Percentiles rank a stretch among this genome's conserved stretches.
These are phyloP conservation scores for barley (Hordeum vulgare) DNA, from an alignment of 176 grass and related monocot genomes.

Conservation along the genomic window DNA sequence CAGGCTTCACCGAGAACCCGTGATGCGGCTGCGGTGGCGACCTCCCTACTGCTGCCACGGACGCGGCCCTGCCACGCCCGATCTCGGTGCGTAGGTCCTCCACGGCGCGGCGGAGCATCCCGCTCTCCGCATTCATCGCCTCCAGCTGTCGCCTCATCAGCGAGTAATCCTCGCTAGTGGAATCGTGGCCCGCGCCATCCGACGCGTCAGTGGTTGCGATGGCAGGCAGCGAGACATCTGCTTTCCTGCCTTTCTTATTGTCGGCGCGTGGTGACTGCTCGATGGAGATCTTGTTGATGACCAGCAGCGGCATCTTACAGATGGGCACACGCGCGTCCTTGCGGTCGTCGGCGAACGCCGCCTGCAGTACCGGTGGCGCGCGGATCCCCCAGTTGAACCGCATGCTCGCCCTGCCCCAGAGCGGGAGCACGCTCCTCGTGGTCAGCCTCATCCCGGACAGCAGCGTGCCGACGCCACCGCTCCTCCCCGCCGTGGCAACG, in stretches of 20 bases:
- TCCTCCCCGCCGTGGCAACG: slow-evolving; percentile 30
- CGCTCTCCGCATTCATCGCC: slow-evolving; percentile 49
- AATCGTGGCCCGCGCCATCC: background rate
- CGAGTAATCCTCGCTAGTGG: background rate
- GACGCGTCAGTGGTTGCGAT: background rate
- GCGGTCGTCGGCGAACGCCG: background rate
- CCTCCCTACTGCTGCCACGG: background rate
- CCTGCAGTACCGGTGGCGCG: slow-evolving; percentile 50
- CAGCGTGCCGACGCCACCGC: slow-evolving; percentile 30
- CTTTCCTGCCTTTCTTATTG: background rate
- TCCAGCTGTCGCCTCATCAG: slow-evolving; percentile 53
- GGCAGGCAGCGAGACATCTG: background rate
- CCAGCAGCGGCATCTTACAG: slow-evolving; percentile 68
- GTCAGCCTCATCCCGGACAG: slow-evolving; percentile 60
- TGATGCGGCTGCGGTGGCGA: background rate
- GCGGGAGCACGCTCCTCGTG: slow-evolving; percentile 61
- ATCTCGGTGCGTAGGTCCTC: slow-evolving; percentile 67
- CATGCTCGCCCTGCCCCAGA: slow-evolving; percentile 52
- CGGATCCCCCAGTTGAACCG: slow-evolving; percentile 72
- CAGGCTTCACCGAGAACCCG: background rate
- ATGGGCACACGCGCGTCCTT: slow-evolving; percentile 21
- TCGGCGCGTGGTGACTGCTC: slow-evolving; percentile 30
- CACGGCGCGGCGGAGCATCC: slow-evolving; percentile 46
- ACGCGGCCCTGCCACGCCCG: background rate
- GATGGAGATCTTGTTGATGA: slow-evolving; percentile 82